Base-by-base conservation (phyloP, 495 filamentous ascomycete genomes). In the Penicillium coprophilum region DNA sequence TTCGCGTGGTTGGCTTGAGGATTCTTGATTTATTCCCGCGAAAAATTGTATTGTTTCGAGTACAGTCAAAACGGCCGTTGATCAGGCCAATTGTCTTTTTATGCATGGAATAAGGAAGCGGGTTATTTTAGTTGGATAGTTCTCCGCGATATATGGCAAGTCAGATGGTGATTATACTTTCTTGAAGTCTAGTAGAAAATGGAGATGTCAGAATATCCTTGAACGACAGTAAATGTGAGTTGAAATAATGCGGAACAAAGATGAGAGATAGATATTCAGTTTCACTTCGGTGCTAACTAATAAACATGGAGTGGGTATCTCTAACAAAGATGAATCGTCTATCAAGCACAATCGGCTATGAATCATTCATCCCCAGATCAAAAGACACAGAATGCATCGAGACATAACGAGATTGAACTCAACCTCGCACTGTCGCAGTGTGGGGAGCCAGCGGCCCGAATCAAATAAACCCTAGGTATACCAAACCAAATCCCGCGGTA, bases 221-320 rank as follows among this genome's bases (percentile, higher is more conserved):
- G 34, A 13, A 15, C 2, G 6, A 6, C 0, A 36, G 34, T 36
- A 13, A n/a, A 36, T 15, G n/a, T 15, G 15, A n/a, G 10, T 20
- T 12, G 40, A 45, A 45, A 15, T 28, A 46, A n/a, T 3, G 13
- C 15, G 6, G 17, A 36, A 38, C 4, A 38, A 17, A 38, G n/a
- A n/a, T 17, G 34, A 38, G 15, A 36, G 15, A 38, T 17, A 38
- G 15, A 38, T 38, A 38, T 38, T 38, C 34, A 38, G 34, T 17
- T 38, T 38, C 3, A 38, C 15, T 38, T 38, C 34, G 7, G 9
- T 46, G n/a, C 44, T 30, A 19, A 30, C 17, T 19, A 30, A 19
- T 19, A 4, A 30, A 46, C 8, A 46, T 47, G 27, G 4, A 47
- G 30, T 47, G 45, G 45, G 45, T 47, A 47, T 47, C 45, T 31